Conservation (phyloP, 352 stramenopile species). For the Phytophthora sojae region DNA sequence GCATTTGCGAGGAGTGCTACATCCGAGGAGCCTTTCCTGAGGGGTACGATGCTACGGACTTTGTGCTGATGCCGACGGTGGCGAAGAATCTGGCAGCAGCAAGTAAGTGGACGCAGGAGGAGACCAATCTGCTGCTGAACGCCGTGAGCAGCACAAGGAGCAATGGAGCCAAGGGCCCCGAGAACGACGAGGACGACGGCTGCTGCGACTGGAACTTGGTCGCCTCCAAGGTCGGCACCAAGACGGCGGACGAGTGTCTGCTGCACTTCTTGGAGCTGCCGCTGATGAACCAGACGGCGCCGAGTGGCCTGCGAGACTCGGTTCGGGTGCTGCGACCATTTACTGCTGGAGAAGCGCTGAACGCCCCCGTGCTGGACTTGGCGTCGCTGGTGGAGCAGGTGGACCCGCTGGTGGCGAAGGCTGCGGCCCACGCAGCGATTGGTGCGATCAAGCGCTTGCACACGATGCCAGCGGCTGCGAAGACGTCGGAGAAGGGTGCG, state of each 20-base stretch:
- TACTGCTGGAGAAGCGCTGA: constrained; percentile 54
- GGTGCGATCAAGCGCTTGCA: constrained; percentile 72
- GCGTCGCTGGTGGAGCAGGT: constrained; percentile 59
- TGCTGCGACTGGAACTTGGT: constrained; percentile 84
- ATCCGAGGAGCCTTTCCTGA: constrained; percentile 70
- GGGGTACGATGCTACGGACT: constrained; percentile 65
- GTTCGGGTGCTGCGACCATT: constrained; percentile 47
- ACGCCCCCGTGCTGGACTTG: constrained; percentile 65
- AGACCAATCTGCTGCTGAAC: constrained; percentile 57
- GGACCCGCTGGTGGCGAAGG: constrained; percentile 77
- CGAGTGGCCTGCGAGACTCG: constrained; percentile 3
- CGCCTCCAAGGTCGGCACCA: constrained; percentile 67
- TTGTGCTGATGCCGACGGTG: constrained; percentile 48
- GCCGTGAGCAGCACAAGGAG: constrained; percentile 51
- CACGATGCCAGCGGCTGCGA: constrained; percentile 36
- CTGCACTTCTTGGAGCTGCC: constrained; percentile 82
- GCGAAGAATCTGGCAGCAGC: constrained; percentile 9
- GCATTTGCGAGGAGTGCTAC: constrained; percentile 77
- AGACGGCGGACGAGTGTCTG: constrained; percentile 80
- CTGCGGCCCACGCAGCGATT: constrained; percentile 72
- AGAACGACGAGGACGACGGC: constrained; percentile 37
- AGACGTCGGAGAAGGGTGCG: neutral
- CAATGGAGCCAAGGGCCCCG: constrained; percentile 14
- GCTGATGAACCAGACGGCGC: constrained; percentile 46
- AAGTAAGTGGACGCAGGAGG: constrained; percentile 52